Percentiles rank a stretch among this genome's conserved stretches.
phyloP scores from a whole-genome alignment of 2,329 filamentous ascomycete species.

The Leptographium procerum region DNA sequence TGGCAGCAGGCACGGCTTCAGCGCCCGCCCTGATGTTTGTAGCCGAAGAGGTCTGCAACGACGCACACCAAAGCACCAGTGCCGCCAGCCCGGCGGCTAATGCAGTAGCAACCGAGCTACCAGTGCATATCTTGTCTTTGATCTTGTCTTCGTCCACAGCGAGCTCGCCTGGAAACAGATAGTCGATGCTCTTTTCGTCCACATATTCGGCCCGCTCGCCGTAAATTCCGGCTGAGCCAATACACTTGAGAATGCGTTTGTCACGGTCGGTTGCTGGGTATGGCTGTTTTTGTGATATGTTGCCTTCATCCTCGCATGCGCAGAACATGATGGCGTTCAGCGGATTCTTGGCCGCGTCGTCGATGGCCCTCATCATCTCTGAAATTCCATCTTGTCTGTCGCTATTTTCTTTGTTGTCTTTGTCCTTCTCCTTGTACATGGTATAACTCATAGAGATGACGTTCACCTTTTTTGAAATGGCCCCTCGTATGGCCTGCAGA shows the following conservation, averaged over 20 bases:
- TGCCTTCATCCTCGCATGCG: background rate
- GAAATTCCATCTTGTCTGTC: background rate
- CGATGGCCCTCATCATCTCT: background rate
- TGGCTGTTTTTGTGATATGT: background rate
- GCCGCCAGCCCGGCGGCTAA: background rate
- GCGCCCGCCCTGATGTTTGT: background rate
- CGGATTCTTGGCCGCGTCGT: background rate
- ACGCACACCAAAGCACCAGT: background rate
- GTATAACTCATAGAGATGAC: background rate
- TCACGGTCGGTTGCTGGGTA: background rate
- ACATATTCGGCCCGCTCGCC: background rate
- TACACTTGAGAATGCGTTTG: background rate
- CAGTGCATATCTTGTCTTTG: background rate
- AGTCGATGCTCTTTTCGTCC: background rate
- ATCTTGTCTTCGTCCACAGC: background rate
- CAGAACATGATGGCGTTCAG: background rate
- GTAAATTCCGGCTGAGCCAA: background rate
- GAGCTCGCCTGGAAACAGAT: background rate
- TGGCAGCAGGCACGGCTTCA: background rate
- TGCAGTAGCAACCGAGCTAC: background rate
- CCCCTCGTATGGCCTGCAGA: background rate
- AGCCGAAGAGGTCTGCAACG: background rate
- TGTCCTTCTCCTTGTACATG: background rate
- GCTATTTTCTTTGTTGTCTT: background rate
- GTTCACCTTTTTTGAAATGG: background rate